Evolutionary conservation across 140 eudicot species (phyloP).

Genomic region (Cichorium intybus): DNA sequence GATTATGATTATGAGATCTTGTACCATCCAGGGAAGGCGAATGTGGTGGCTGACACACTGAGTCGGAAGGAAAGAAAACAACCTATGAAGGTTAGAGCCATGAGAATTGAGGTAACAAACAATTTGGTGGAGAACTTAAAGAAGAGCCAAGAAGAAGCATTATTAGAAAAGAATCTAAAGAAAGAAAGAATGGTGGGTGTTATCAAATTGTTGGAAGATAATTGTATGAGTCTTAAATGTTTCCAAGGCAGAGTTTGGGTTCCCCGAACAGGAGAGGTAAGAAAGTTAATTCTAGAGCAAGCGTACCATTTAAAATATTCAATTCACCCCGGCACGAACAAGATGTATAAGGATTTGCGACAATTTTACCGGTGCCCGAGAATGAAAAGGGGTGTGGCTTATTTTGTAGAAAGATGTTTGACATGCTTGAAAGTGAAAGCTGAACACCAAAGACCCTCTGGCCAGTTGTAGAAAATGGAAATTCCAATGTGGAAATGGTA

Average conservation of each 20-base stretch:
- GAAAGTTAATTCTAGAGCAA: background rate
- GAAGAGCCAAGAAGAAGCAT: background rate
- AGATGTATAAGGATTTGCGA: background rate
- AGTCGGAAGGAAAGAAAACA: background rate
- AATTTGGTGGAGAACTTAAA: background rate
- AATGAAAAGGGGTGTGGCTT: background rate
- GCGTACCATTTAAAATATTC: background rate
- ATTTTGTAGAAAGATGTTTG: background rate
- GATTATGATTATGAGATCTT: too few relatives aligned
- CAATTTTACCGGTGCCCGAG: background rate
- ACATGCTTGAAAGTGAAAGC: too few relatives aligned
- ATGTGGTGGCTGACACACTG: background rate
- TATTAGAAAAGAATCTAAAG: background rate
- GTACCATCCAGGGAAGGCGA: background rate
- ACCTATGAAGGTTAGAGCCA: background rate
- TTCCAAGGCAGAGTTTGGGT: too few relatives aligned
- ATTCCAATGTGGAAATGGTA: background rate
- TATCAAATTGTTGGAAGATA: background rate
- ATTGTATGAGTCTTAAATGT: background rate
- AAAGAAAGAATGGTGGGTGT: background rate
- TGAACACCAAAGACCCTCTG: too few relatives aligned
- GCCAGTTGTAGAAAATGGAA: background rate
- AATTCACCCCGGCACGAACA: background rate
- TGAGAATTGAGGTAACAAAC: background rate
- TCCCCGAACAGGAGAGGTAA: background rate